Evolutionary conservation across 2,329 filamentous ascomycete genomes (phyloP).

Genomic region (Samsoniella hepiali): DNA sequence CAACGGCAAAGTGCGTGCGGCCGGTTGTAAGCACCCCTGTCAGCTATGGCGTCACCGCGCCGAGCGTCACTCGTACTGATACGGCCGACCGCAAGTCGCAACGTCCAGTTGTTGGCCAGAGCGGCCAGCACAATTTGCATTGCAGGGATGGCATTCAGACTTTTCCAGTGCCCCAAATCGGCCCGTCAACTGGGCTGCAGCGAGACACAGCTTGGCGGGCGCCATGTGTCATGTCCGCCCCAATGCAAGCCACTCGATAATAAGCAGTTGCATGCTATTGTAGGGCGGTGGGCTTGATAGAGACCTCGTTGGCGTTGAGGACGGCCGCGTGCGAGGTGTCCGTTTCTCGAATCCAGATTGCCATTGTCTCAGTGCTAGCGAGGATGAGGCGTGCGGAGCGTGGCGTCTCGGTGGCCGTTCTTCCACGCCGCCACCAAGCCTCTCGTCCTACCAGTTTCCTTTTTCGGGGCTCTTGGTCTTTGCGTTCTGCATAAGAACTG

Average conservation of each 20-base stretch:
- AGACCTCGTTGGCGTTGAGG: background rate
- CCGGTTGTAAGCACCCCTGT: too few relatives aligned
- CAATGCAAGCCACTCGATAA: background rate
- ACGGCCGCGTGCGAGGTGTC: background rate
- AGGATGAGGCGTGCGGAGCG: background rate
- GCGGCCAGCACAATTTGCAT: too few relatives aligned
- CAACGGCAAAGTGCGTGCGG: background rate
- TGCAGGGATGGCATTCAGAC: too few relatives aligned
- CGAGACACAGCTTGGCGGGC: background rate
- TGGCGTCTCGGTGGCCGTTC: background rate
- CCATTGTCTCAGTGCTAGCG: background rate
- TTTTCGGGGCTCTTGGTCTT: background rate
- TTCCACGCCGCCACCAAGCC: slow-evolving; percentile 14
- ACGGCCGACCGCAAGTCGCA: too few relatives aligned
- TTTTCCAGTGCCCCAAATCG: too few relatives aligned
- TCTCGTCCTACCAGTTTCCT: slow-evolving; percentile 10
- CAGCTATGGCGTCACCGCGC: background rate
- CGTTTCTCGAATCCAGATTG: background rate
- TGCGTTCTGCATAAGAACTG: background rate
- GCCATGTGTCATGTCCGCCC: background rate
- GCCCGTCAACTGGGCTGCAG: background rate
- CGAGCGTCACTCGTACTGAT: background rate
- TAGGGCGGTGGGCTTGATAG: background rate
- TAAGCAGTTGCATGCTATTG: background rate
- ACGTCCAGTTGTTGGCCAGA: too few relatives aligned